Percentiles rank a stretch among this genome's conserved stretches.
Evolutionary conservation across 2,329 filamentous ascomycete genomes (phyloP).

Genomic region (Cladophialophora exuberans): DNA sequence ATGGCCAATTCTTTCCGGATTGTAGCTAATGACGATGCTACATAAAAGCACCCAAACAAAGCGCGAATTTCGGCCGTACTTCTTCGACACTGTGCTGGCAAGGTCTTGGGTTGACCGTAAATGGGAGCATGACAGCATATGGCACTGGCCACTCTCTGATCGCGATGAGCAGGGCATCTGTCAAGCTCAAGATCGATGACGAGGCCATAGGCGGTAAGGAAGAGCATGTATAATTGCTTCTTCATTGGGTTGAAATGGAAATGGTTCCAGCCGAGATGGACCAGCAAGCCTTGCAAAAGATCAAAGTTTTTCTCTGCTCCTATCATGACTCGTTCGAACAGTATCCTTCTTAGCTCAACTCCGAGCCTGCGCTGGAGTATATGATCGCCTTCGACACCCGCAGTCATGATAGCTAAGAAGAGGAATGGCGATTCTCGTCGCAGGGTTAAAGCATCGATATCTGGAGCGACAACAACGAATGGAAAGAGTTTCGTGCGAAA

Average conservation of each 20-base stretch:
- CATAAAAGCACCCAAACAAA: slow-evolving; percentile 15
- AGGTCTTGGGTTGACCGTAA: background rate
- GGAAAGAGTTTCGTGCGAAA: slow-evolving; percentile 13
- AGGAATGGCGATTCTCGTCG: slow-evolving; percentile 1
- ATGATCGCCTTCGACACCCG: slow-evolving; percentile 12
- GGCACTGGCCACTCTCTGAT: slow-evolving; percentile 15
- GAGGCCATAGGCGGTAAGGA: slow-evolving; percentile 13
- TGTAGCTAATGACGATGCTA: slow-evolving; percentile 17
- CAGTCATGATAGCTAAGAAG: slow-evolving; percentile 11
- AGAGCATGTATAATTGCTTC: slow-evolving; percentile 15
- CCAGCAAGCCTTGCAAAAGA: slow-evolving; percentile 15
- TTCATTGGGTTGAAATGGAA: slow-evolving; percentile 13
- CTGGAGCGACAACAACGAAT: slow-evolving; percentile 10
- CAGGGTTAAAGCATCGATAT: slow-evolving; percentile 9
- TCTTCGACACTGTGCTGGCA: slow-evolving; percentile 9
- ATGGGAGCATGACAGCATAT: background rate
- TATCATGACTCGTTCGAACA: slow-evolving; percentile 6
- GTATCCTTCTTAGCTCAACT: slow-evolving; percentile 3
- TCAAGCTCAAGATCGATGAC: slow-evolving; percentile 19
- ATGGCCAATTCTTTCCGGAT: slow-evolving; percentile 17
- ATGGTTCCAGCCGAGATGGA: slow-evolving; percentile 11
- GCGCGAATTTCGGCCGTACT: slow-evolving; percentile 10
- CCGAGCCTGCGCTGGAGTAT: slow-evolving; percentile 8
- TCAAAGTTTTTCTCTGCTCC: slow-evolving; percentile 12
- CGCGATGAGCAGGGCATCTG: slow-evolving; percentile 16